Percentiles rank a stretch among this genome's conserved stretches.
Conservation (phyloP, 495 filamentous ascomycete species). For the Xylaria sp. region DNA sequence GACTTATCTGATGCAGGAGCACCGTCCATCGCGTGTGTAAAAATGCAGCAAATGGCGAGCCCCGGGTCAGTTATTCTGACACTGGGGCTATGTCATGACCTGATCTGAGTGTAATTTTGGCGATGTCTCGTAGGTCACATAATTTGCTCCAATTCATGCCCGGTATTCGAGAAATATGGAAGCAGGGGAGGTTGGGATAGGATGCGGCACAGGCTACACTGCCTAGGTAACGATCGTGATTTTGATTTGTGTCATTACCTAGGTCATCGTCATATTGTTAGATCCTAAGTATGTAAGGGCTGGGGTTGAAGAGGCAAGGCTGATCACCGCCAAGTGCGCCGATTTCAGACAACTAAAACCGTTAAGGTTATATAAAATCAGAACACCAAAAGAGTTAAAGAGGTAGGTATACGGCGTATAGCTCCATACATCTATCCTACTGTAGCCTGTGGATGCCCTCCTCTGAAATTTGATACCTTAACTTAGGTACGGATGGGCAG, state of each 20-base stretch:
- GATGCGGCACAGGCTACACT: not conserved
- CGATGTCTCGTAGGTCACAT: not conserved
- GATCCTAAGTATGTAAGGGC: not conserved
- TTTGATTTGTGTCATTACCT: not conserved
- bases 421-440: not conserved
- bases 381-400: not conserved
- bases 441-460: not conserved
- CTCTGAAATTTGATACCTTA: too few species aligned
- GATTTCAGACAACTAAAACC: not conserved
- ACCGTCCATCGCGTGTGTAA: slow-evolving; percentile 58
- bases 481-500: too few species aligned
- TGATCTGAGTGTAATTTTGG: not conserved
- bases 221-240: not conserved
- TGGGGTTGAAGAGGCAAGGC: slow-evolving; percentile 4
- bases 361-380: not conserved
- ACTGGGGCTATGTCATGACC: not conserved
- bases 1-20: slow-evolving; percentile 79
- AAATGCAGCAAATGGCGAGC: too few species aligned
- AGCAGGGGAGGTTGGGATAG: not conserved
- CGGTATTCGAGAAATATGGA: not conserved
- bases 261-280: not conserved
- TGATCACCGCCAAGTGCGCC: not conserved
- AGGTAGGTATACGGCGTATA: not conserved
- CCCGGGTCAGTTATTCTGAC: not conserved
- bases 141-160: not conserved